Conservation (phyloP, 768 basidiomycete genomes). For the Mycena kentingensis region DNA sequence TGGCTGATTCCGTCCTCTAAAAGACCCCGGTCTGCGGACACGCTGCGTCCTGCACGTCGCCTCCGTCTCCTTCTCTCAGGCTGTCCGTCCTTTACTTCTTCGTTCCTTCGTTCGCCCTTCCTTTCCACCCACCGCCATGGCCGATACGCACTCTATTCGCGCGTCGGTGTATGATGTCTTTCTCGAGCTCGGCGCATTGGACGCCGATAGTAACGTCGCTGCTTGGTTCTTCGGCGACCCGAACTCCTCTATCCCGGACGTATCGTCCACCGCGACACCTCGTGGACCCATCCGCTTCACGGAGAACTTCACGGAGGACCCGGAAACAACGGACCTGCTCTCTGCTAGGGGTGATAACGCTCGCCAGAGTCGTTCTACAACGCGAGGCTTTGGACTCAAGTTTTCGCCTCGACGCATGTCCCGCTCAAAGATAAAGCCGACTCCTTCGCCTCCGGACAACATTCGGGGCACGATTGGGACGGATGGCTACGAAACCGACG, state of each 20-base stretch:
- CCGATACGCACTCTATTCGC: conserved; percentile 29
- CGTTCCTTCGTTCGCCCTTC: neutral
- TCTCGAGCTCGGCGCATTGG: conserved; percentile 35
- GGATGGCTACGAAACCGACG: conserved; percentile 19
- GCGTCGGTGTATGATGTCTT: conserved; percentile 37
- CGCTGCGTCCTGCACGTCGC: neutral
- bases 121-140: conserved; percentile 9
- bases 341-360: too few relatives aligned
- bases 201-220: conserved; percentile 33
- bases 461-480: neutral
- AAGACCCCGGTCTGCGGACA: too few relatives aligned
- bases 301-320: too few relatives aligned
- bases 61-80: conserved; percentile 10
- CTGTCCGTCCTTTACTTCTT: conserved; percentile 3
- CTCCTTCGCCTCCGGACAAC: conserved; percentile 1
- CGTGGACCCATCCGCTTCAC: conserved; percentile 7
- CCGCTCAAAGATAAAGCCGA: conserved; percentile 4
- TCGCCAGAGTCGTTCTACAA: conserved; percentile 1
- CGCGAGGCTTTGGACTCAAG: conserved; percentile 6
- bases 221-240: conserved; percentile 37
- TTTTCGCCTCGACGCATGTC: conserved; percentile 13
- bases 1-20: neutral
- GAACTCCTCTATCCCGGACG: conserved; percentile 5
- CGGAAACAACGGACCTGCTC: too few relatives aligned
- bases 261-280: neutral